These are phyloP conservation scores for Suillus plorans DNA, from an alignment of 768 basidiomycete species.

Conservation along the genomic window DNA sequence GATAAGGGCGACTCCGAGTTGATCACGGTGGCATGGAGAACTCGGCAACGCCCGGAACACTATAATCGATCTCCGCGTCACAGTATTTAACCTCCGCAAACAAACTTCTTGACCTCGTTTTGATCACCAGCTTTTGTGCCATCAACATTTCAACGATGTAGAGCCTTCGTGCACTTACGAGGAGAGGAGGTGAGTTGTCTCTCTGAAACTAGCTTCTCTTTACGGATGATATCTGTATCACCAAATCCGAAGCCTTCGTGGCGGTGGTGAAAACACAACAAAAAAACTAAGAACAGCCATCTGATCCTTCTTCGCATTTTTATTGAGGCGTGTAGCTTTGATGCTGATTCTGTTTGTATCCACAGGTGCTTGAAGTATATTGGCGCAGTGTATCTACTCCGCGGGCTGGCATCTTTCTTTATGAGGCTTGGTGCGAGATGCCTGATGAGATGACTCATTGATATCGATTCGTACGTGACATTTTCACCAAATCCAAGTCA, in stretches of 20 bases:
- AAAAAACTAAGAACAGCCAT: constrained; percentile 36
- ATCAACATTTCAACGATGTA: too few species aligned
- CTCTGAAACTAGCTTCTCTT: not conserved
- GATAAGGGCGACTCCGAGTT: not conserved
- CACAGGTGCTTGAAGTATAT: not conserved
- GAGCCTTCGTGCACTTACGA: not conserved
- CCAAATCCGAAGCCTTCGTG: constrained; percentile 26
- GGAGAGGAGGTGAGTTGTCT: not conserved
- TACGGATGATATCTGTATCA: constrained; percentile 10
- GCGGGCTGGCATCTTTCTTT: not conserved
- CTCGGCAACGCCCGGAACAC: not conserved
- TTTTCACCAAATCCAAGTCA: not conserved
- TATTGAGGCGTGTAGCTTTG: not conserved
- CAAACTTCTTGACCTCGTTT: not conserved
- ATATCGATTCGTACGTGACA: not conserved
- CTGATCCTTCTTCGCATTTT: constrained; percentile 18
- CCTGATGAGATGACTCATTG: not conserved
- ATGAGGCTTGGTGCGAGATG: not conserved
- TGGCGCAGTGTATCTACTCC: not conserved
- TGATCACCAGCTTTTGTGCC: not conserved
- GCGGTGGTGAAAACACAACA: constrained; percentile 30
- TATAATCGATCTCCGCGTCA: not conserved
- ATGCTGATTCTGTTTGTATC: not conserved
- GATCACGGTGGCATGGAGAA: too few species aligned
- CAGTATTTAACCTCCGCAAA: not conserved